Evolutionary conservation across 2,329 filamentous ascomycete species (phyloP), one percentile per base, ranked within the genome.

Genomic region (Rhynchosporium graminicola): DNA sequence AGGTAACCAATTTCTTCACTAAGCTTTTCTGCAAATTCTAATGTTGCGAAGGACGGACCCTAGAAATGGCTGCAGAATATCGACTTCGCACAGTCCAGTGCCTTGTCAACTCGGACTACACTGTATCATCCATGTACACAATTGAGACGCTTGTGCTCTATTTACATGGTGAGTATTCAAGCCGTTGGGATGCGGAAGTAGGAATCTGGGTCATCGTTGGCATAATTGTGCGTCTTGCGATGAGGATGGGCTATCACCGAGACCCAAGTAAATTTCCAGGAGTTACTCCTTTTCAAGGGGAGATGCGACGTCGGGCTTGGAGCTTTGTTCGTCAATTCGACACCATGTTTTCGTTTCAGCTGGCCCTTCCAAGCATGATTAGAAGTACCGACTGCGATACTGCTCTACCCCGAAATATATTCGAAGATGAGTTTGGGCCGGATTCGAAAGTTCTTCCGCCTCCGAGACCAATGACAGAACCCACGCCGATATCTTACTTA

Each of bases 101-200:
- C 69, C 80, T 95, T 33, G 80, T 91, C 12, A 83, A 87, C 60
- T 88, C 87, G 9, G 90, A 94, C 72, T 92, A 92, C 72, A 92
- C 89, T 0, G 88, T 87, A 67, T 88, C 89, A 1, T 83, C 85
- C 36, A 85, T 88, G 63, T 85, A 91, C 74, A 91, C 90, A 7
- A 82, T 93, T n/a, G 90, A 94, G 74, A 90, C 90, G 0, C 82
- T 93, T 74, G 79, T 92, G 50, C 79, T 93, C 36, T 91, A 93
- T 71, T 79, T 91, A 12, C 87, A 91, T 70, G 87, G 89, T 54
- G 90, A 94, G 73, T 89, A 90, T 71, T 86, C 87, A 8, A 84
- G 86, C 12, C 85, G 87, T 47, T 87, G 86, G 81, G 90, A 93
- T 73, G 87, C 89, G 4, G 90, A 93, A 70, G 77, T 77, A 4